Percentiles rank a stretch among this genome's conserved stretches.
Evolutionary conservation across 192 early-diverging fungal species (phyloP).

Genomic region (Mortierella hygrophila): DNA sequence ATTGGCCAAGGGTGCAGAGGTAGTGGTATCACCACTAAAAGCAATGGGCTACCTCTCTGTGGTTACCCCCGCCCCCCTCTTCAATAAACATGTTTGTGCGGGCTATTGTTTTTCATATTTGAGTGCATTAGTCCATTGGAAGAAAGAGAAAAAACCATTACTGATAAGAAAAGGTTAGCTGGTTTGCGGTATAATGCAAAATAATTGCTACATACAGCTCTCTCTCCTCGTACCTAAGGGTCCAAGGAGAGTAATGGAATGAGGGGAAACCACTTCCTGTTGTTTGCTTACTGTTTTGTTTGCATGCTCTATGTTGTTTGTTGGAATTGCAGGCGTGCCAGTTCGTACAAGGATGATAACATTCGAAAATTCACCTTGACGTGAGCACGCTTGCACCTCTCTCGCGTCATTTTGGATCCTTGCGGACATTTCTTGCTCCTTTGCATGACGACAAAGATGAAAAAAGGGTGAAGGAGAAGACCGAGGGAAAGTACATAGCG

Average conservation of each 20-base stretch:
- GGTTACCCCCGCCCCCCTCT: no score
- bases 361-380: not conserved
- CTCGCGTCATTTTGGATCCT: not conserved
- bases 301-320: not conserved
- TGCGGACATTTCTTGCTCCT: not conserved
- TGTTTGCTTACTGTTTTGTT: not conserved
- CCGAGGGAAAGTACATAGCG: no score
- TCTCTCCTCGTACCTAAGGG: not conserved
- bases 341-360: not conserved
- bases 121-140: no score
- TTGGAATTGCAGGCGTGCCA: not conserved
- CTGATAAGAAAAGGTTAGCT: no score
- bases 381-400: not conserved
- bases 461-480: no score
- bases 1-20: not conserved
- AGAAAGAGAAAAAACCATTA: no score
- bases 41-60: no score
- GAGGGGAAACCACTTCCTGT: no score
- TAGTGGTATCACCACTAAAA: not conserved
- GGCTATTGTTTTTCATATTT: no score
- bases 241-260: not conserved
- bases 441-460: no score
- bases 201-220: not conserved
- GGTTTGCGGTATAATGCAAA: no score
- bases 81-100: no score